A percentile compares a stretch with the other conserved stretches of the same genome.
These are phyloP conservation scores for Hanseniaspora taiwanica DNA, from an alignment of 805 yeast genomes.

Conservation along the genomic window DNA sequence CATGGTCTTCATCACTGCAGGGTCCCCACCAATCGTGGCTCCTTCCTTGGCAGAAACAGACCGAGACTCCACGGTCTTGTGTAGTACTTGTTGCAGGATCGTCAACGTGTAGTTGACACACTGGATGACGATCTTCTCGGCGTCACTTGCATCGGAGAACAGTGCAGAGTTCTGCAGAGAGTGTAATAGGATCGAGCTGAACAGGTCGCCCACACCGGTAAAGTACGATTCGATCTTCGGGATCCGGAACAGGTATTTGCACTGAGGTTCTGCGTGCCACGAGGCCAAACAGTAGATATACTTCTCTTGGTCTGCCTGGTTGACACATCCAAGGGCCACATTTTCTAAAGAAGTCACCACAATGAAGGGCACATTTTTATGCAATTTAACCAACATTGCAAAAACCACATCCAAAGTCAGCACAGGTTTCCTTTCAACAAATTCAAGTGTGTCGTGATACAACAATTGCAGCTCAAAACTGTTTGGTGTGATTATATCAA, in stretches of 20 bases:
- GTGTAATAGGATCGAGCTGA: conserved; percentile 67
- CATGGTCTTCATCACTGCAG: conserved; percentile 50
- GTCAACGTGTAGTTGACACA: conserved; percentile 20
- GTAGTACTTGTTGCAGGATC: conserved; percentile 20
- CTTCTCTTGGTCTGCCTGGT: background rate
- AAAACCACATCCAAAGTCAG: background rate
- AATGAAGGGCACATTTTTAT: background rate
- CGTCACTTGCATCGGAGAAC: conserved; percentile 9
- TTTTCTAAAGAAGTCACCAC: background rate
- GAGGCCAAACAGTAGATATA: background rate
- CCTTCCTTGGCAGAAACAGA: conserved; percentile 17
- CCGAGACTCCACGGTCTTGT: conserved; percentile 10
- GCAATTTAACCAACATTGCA: background rate
- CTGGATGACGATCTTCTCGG: conserved; percentile 6
- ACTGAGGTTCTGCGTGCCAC: background rate
- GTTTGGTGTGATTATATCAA: conserved; percentile 78
- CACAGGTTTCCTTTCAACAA: background rate
- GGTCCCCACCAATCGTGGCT: conserved; percentile 35
- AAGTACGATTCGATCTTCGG: conserved; percentile 67
- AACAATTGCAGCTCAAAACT: conserved; percentile 78
- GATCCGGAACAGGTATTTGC: conserved; percentile 28
- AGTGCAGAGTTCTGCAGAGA: conserved; percentile 29
- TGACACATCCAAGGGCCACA: background rate
- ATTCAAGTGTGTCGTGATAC: background rate
- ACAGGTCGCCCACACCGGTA: conserved; percentile 91